phyloP scores from a whole-genome alignment of 306 rosid genomes.

The Begonia loranthoides region DNA sequence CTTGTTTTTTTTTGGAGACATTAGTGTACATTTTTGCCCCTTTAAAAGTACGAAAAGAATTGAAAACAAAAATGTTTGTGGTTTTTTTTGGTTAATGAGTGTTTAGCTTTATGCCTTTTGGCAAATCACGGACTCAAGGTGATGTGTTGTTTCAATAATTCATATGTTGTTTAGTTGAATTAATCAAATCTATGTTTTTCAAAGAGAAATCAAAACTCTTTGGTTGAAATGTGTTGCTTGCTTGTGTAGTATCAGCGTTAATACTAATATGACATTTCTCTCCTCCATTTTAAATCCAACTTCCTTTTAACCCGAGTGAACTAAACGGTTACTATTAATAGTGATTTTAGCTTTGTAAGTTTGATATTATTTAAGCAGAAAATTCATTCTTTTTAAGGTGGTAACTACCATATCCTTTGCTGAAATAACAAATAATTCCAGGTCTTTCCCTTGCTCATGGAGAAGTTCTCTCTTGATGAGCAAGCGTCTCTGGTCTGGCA shows the following conservation, averaged over 20 bases:
- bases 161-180: neutral
- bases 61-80: too few species aligned
- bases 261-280: neutral
- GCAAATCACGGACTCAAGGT: neutral
- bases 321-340: too few species aligned
- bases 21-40: neutral
- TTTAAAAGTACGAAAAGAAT: too few species aligned
- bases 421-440: conserved; percentile 4
- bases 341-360: neutral
- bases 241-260: too few species aligned
- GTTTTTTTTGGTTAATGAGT: too few species aligned
- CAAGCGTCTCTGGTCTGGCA: conserved; percentile 96
- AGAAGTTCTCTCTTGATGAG: conserved; percentile 81
- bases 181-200: too few species aligned
- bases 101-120: too few species aligned
- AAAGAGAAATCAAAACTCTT: too few species aligned
- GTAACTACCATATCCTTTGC: neutral
- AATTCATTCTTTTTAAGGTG: neutral
- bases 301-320: neutral
- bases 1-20: neutral
- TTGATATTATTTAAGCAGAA: too few species aligned
- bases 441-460: conserved; percentile 90
- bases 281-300: neutral
- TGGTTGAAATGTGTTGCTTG: too few species aligned
- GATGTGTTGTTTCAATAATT: neutral